phyloP scores from a whole-genome alignment of 2,329 filamentous ascomycete species.

The Colletotrichum coccodes region DNA sequence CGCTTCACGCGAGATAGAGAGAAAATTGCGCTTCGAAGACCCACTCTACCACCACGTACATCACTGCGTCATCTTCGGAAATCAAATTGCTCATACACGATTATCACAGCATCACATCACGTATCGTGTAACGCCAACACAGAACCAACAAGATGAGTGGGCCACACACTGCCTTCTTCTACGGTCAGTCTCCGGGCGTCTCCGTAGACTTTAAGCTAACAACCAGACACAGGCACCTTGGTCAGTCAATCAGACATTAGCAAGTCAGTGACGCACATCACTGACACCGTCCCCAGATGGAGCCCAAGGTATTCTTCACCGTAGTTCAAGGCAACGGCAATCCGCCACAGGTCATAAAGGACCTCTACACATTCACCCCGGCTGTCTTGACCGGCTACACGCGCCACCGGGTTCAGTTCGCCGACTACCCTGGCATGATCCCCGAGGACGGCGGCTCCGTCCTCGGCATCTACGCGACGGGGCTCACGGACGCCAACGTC shows the following conservation, averaged over 20 bases:
- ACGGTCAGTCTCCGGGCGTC: conserved; percentile 52
- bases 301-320: conserved; percentile 84
- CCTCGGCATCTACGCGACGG: conserved; percentile 80
- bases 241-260: conserved; percentile 35
- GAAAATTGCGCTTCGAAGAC: neutral
- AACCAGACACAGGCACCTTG: conserved; percentile 43
- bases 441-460: conserved; percentile 67
- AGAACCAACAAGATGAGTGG: conserved; percentile 48
- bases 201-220: neutral
- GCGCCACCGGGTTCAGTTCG: conserved; percentile 73
- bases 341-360: conserved; percentile 57
- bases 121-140: neutral
- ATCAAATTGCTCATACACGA: neutral
- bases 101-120: neutral
- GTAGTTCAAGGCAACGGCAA: conserved; percentile 75
- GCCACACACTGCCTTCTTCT: conserved; percentile 64
- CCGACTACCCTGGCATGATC: conserved; percentile 86
- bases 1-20: too few species aligned
- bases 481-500: conserved; percentile 82
- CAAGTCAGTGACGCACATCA: conserved; percentile 25
- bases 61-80: neutral
- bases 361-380: conserved; percentile 73
- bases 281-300: conserved; percentile 66
- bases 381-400: conserved; percentile 80
- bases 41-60: neutral